Evolutionary conservation across 2,329 filamentous ascomycete genomes (phyloP), one percentile per base, ranked within the genome.

Genomic region (Lecanoromycetidae sp.): DNA sequence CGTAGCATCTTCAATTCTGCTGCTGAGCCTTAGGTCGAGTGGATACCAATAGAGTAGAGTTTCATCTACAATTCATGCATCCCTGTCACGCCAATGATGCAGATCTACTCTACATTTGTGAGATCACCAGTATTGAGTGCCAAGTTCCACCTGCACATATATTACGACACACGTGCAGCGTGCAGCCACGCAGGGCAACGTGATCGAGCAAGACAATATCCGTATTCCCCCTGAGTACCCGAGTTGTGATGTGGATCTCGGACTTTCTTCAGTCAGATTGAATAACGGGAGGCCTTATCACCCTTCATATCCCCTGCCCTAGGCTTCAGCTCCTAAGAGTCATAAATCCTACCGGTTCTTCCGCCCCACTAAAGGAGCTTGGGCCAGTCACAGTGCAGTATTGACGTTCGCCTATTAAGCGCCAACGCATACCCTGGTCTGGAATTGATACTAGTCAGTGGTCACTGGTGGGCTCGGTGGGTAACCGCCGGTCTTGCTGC

Each of bases 331-430:
- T 45, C 33, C 35, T 27, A 23, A 30, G 41, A 45, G 43, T 45
- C 43, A 45, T 45, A 32, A n/a, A 27, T 32, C 13, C 43, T 22
- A 19, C 36, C 44, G 35, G 27, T 27, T 36, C 23, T 39, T 40
- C 44, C 35, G 36, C 27, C 30, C 23, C 38, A 32, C 45, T 47
- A 47, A 32, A 3, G 3, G 10, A 5, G 6, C 30, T 36, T 22
- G 17, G 39, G 23, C 45, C 45, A 47, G 45, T 47, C 30, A 42
- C 20, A 37, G 3, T n/a, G 10, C 25, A 7, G 15, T 13, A 36
- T 23, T 29, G 35, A 36, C 30, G 15, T 37, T 47, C 45, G 45
- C n/a, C 38, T 47, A 26, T 47, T 47, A 47, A 42, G 38, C 45
- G 45, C 45, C 45, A 47, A 42, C 45, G 27, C 45, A 47, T 37